Conservation (phyloP, 1,284 basidiomycete genomes). For the Hemileia vastatrix region DNA sequence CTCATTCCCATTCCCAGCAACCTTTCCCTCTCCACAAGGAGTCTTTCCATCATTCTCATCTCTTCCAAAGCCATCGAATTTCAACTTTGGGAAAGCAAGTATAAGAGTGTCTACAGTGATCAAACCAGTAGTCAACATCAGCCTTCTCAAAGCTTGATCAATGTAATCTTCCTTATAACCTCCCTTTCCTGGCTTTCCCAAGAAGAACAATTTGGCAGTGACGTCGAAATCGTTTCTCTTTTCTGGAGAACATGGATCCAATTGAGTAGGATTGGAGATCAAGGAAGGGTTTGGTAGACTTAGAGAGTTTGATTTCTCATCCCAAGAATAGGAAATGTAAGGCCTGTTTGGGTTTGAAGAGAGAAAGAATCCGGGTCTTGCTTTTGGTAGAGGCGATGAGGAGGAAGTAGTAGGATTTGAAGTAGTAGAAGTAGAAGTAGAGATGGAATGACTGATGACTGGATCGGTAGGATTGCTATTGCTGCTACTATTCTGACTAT, state of each 20-base stretch:
- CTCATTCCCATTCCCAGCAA: too few species aligned
- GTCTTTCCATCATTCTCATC: too few species aligned
- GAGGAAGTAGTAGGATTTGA: background rate
- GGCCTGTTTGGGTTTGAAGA: slow-evolving; percentile 27
- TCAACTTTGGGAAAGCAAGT: slow-evolving; percentile 28
- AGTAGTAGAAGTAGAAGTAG: background rate
- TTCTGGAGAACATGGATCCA: slow-evolving; percentile 32
- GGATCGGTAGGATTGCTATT: slow-evolving; percentile 3
- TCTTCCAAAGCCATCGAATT: slow-evolving; percentile 24
- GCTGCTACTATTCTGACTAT: background rate
- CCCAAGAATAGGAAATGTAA: slow-evolving; percentile 34
- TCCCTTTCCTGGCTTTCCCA: slow-evolving; percentile 15
- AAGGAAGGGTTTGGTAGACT: slow-evolving; percentile 32
- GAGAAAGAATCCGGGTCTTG: slow-evolving; percentile 28
- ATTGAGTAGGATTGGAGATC: slow-evolving; percentile 30
- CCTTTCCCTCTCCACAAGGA: too few species aligned
- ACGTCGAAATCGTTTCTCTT: slow-evolving; percentile 33
- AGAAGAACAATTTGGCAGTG: slow-evolving; percentile 38
- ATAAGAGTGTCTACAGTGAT: slow-evolving; percentile 35
- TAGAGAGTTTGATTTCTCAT: slow-evolving; percentile 23
- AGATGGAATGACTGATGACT: slow-evolving; percentile 26
- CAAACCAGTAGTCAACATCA: slow-evolving; percentile 32
- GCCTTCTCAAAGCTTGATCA: slow-evolving; percentile 32
- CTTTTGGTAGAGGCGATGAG: background rate
- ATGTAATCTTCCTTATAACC: slow-evolving; percentile 16